Conservation (phyloP, 192 early-diverging fungal species). For the Spizellomyces sp. region DNA sequence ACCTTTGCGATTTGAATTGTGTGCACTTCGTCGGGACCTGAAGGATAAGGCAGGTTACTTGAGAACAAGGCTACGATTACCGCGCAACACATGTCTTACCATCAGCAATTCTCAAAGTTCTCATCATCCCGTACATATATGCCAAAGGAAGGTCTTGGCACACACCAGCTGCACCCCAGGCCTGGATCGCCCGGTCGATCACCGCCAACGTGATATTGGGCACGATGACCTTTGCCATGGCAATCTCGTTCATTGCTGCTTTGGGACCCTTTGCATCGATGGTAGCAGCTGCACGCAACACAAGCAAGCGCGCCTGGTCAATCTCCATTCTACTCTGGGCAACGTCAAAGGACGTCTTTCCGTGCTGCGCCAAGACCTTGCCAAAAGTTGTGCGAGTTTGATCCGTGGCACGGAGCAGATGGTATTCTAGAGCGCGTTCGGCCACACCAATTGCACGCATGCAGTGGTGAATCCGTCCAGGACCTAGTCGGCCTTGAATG, state of each 20-base stretch:
- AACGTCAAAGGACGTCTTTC: conserved; percentile 79
- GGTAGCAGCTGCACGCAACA: conserved; percentile 87
- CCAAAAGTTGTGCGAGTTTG: conserved; percentile 85
- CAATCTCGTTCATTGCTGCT: conserved; percentile 89
- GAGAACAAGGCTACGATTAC: conserved; percentile 1
- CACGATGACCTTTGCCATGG: conserved; percentile 94
- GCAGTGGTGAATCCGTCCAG: conserved; percentile 97
- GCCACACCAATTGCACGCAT: conserved; percentile 94
- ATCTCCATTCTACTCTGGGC: conserved; percentile 87
- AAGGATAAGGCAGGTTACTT: neutral
- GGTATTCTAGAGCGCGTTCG: conserved; percentile 87
- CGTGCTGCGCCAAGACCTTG: conserved; percentile 80
- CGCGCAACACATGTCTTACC: conserved; percentile 42
- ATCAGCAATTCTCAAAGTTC: conserved; percentile 90
- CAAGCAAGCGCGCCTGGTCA: conserved; percentile 88
- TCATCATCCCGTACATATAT: conserved; percentile 73
- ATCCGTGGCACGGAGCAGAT: conserved; percentile 80
- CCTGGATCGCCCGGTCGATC: conserved; percentile 92
- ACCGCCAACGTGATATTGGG: conserved; percentile 77
- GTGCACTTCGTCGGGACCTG: conserved; percentile 89
- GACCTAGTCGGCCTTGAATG: conserved; percentile 95
- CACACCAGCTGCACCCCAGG: conserved; percentile 90
- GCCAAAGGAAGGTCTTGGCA: conserved; percentile 84
- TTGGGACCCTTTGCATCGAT: conserved; percentile 91
- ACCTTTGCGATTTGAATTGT: conserved; percentile 72